Evolutionary conservation across 1,139 yeast species (phyloP).

Genomic region (Blastobotrys buckinghamii): DNA sequence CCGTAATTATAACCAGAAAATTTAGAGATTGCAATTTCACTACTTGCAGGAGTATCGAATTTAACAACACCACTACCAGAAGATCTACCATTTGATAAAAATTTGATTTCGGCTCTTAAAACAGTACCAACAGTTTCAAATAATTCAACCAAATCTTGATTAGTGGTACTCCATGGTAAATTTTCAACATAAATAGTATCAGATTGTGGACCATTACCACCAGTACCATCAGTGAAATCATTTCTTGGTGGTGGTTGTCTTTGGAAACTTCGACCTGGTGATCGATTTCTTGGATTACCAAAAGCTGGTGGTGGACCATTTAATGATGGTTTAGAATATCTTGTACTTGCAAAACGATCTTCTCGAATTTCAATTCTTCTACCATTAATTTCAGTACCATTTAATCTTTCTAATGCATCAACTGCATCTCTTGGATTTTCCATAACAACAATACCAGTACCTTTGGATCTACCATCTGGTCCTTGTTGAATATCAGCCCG

Average conservation of each 20-base stretch:
- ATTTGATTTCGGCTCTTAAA: constrained; percentile 69
- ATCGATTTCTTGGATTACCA: not conserved
- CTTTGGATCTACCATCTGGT: constrained; percentile 72
- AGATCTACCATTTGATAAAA: constrained; percentile 59
- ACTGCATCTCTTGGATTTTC: constrained; percentile 80
- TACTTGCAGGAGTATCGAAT: constrained; percentile 61
- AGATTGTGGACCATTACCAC: constrained; percentile 58
- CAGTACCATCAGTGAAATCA: constrained; percentile 59
- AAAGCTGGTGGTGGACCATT: constrained; percentile 42
- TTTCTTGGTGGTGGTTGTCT: constrained; percentile 11
- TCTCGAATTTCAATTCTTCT: constrained; percentile 70
- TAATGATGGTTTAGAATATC: constrained; percentile 43
- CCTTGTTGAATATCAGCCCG: constrained; percentile 76
- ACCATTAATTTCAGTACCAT: constrained; percentile 90
- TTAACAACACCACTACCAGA: constrained; percentile 82
- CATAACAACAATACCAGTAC: constrained; percentile 86
- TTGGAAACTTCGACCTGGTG: constrained; percentile 5
- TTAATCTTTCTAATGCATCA: constrained; percentile 85
- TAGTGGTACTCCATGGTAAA: constrained; percentile 83
- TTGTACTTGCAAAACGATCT: constrained; percentile 42
- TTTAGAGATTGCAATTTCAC: constrained; percentile 68
- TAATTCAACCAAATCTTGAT: constrained; percentile 76
- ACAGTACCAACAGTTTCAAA: constrained; percentile 84
- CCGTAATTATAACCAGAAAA: constrained; percentile 80
- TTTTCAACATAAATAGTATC: constrained; percentile 67